Percentiles rank a stretch among this genome's conserved stretches.
Conservation (phyloP, 2,329 filamentous ascomycete genomes). For the Gnomoniopsis smithogilvyi region DNA sequence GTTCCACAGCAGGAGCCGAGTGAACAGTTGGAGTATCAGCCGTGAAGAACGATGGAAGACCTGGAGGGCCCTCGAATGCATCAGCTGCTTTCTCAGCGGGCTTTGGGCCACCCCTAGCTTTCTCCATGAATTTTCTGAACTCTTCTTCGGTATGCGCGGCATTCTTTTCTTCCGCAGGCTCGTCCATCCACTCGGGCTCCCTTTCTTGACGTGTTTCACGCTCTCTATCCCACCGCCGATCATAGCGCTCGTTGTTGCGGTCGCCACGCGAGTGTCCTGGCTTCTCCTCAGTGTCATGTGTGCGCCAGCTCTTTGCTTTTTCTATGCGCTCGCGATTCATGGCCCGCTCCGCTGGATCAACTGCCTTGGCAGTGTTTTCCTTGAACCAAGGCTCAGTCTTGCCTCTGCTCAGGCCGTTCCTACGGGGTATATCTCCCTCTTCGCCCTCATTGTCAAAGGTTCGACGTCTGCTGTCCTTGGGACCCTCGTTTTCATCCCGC, state of each 20-base stretch:
- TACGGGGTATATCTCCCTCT: constrained; percentile 51
- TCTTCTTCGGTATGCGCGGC: constrained; percentile 81
- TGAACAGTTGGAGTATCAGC: constrained; percentile 41
- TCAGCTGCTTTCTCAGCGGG: constrained; percentile 31
- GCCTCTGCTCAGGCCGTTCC: constrained; percentile 62
- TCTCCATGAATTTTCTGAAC: constrained; percentile 91
- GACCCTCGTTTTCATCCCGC: constrained; percentile 53
- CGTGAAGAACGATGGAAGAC: constrained; percentile 23
- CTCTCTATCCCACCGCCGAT: constrained; percentile 54
- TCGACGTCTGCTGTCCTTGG: constrained; percentile 42
- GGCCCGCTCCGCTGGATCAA: constrained; percentile 32
- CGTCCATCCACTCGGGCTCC: constrained; percentile 89
- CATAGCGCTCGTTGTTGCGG: constrained; percentile 50
- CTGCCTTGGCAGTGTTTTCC: constrained; percentile 36
- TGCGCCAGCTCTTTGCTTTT: constrained; percentile 59
- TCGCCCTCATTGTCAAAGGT: constrained; percentile 52
- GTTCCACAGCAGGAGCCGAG: constrained; percentile 61
- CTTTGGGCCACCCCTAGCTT: constrained; percentile 51
- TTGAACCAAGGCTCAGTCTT: constrained; percentile 76
- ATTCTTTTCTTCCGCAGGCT: constrained; percentile 64
- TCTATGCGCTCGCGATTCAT: constrained; percentile 53
- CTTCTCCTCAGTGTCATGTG: constrained; percentile 42
- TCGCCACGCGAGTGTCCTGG: constrained; percentile 44
- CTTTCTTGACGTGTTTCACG: constrained; percentile 62
- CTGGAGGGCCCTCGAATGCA: constrained; percentile 6